These are phyloP conservation scores for Geotrichum carabidarum DNA, from an alignment of 1,139 yeast genomes.

Conservation along the genomic window DNA sequence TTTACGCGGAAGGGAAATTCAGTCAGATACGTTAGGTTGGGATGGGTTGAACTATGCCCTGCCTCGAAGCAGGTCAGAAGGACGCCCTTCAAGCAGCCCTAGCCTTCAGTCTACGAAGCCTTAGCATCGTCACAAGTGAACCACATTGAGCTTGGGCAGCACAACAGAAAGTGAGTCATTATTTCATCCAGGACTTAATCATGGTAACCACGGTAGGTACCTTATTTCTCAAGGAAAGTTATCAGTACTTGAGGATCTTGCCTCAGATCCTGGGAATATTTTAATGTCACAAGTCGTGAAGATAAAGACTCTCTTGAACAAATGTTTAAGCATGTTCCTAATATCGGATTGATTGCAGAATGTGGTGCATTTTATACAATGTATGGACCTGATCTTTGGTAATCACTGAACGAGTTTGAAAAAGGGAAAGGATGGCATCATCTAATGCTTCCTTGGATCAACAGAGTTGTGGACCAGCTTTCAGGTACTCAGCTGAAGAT, in stretches of 20 bases:
- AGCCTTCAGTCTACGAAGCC: background rate
- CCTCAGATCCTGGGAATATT: slow-evolving; percentile 51
- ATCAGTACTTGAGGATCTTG: slow-evolving; percentile 43
- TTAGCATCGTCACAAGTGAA: background rate
- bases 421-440: slow-evolving; percentile 58
- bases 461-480: slow-evolving; percentile 69
- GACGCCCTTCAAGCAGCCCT: background rate
- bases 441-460: slow-evolving; percentile 53
- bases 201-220: slow-evolving; percentile 21
- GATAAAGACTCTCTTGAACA: slow-evolving; percentile 61
- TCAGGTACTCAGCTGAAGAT: slow-evolving; percentile 72
- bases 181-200: background rate
- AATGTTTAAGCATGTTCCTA: slow-evolving; percentile 60
- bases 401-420: slow-evolving; percentile 52
- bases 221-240: slow-evolving; percentile 35
- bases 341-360: slow-evolving; percentile 81
- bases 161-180: background rate
- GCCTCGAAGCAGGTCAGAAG: background rate
- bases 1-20: background rate
- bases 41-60: background rate
- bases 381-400: slow-evolving; percentile 52
- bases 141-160: background rate
- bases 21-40: background rate
- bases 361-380: slow-evolving; percentile 61
- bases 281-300: slow-evolving; percentile 65